A percentile compares a stretch with the other conserved stretches of the same genome.
Evolutionary conservation across 345 rosid genomes (phyloP).

Genomic region (Kernera saxatilis): DNA sequence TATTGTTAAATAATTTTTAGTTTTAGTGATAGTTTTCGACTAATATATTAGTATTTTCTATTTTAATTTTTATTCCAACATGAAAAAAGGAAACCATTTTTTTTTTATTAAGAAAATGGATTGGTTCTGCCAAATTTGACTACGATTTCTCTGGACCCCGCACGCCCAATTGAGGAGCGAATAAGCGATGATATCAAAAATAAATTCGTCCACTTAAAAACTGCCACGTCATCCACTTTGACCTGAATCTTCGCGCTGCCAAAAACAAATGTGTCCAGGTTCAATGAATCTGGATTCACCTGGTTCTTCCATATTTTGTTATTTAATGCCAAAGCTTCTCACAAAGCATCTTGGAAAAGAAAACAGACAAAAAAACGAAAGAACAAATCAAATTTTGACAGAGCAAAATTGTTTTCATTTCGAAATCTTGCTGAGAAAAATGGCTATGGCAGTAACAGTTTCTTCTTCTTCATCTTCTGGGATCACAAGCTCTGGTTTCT

Average conservation of each 20-base stretch:
- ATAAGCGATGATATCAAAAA: neutral
- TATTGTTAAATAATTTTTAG: too few relatives aligned
- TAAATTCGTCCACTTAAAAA: neutral
- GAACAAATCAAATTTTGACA: neutral
- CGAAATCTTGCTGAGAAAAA: neutral
- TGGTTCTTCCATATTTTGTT: neutral
- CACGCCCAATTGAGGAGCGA: neutral
- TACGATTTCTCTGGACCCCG: neutral
- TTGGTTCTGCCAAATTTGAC: conserved; percentile 18
- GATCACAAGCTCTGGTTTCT: conserved; percentile 19
- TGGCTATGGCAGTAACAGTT: conserved; percentile 42
- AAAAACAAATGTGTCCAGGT: conserved; percentile 23
- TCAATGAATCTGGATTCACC: conserved; percentile 33
- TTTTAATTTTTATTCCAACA: neutral
- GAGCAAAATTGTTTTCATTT: neutral
- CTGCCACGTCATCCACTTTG: neutral
- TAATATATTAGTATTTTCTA: neutral
- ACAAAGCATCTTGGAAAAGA: neutral
- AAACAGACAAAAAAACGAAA: neutral
- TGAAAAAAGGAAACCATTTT: neutral
- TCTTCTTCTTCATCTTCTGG: conserved; percentile 36
- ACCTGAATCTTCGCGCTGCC: conserved; percentile 1
- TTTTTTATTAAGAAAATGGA: neutral
- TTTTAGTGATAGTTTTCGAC: neutral
- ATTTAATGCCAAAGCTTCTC: conserved; percentile 4